Evolutionary conservation across 176 grass and related monocot species (phyloP).

Genomic region (Leersia perrieri): DNA sequence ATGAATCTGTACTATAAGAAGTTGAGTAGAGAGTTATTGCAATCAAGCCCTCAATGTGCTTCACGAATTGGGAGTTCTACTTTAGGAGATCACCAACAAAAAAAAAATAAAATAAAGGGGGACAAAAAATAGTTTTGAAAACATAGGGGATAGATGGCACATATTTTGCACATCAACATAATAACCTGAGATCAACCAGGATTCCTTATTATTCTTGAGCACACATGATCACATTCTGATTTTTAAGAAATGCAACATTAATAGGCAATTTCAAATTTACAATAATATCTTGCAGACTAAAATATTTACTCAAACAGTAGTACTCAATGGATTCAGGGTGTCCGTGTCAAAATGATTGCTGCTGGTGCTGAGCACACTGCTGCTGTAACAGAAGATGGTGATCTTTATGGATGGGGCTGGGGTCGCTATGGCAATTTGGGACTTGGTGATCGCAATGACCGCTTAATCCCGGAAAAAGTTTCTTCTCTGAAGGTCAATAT

Average conservation of each 20-base stretch:
- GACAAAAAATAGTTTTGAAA: not conserved
- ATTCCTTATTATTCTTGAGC: not conserved
- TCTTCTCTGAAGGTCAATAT: constrained; percentile 49
- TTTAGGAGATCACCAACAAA: not conserved
- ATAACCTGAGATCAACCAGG: not conserved
- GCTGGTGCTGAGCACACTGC: constrained; percentile 78
- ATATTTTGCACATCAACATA: too few species aligned
- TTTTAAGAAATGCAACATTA: not conserved
- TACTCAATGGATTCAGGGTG: constrained; percentile 32
- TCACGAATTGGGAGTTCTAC: not conserved
- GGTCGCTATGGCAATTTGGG: constrained; percentile 80
- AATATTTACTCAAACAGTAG: not conserved
- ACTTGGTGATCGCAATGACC: constrained; percentile 61
- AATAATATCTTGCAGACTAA: not conserved
- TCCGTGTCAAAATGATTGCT: constrained; percentile 65
- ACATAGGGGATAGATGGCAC: not conserved
- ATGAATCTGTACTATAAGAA: not conserved
- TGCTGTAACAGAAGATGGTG: constrained; percentile 60
- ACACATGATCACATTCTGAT: not conserved
- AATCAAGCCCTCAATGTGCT: not conserved
- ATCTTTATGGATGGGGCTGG: constrained; percentile 86
- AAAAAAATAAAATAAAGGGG: too few species aligned
- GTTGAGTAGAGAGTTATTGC: not conserved
- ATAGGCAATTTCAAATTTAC: not conserved
- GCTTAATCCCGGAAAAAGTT: constrained; percentile 56